These are phyloP conservation scores for Calvatia gigantea DNA, from an alignment of 768 basidiomycete species.

Conservation along the genomic window DNA sequence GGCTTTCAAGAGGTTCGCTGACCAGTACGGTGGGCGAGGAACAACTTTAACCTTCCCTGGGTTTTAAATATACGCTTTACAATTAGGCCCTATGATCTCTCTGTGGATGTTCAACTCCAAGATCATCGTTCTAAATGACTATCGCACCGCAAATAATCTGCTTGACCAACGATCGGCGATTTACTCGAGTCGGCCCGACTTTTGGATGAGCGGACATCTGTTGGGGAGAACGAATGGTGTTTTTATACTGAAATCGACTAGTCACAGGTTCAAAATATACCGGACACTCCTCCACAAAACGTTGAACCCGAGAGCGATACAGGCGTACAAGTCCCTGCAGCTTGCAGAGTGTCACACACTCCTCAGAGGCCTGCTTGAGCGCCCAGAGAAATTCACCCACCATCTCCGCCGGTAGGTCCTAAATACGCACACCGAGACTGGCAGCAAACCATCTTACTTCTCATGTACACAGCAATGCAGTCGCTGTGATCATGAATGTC, in stretches of 20 bases:
- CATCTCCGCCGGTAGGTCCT: constrained; percentile 28
- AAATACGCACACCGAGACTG: not conserved
- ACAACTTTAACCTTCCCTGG: not conserved
- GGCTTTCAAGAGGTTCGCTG: constrained; percentile 17
- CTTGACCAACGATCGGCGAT: constrained; percentile 43
- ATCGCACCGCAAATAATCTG: constrained; percentile 38
- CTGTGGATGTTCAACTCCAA: constrained; percentile 31
- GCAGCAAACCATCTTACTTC: not conserved
- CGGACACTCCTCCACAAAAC: constrained; percentile 34
- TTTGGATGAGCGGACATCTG: constrained; percentile 28
- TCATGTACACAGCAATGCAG: constrained; percentile 25
- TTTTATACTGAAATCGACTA: constrained; percentile 26
- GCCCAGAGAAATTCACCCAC: constrained; percentile 24
- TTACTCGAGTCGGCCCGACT: constrained; percentile 45
- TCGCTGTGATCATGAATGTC: constrained; percentile 32
- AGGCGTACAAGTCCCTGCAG: constrained; percentile 28
- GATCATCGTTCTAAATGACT: constrained; percentile 46
- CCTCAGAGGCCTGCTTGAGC: constrained; percentile 24
- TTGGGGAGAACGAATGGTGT: constrained; percentile 26
- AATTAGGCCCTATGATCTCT: constrained; percentile 38
- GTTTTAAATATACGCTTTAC: not conserved
- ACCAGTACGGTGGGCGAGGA: constrained; percentile 20
- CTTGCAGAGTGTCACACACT: constrained; percentile 25
- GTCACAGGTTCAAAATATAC: constrained; percentile 33
- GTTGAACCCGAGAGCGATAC: constrained; percentile 31